Conservation (phyloP, 306 rosid species). For the Glycine tomentella region DNA sequence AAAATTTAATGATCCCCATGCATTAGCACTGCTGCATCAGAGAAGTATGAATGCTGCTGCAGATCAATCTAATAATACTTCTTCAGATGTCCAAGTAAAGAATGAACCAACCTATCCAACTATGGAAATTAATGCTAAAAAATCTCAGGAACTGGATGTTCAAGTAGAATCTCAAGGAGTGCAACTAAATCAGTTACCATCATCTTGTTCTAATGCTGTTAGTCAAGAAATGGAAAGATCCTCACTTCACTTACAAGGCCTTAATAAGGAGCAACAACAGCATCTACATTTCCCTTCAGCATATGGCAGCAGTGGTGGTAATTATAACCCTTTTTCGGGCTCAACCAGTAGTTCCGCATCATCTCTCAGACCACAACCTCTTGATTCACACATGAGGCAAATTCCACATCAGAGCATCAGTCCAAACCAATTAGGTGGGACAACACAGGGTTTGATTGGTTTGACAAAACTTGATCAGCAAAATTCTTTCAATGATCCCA, state of each 20-base stretch:
- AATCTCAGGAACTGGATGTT: slow-evolving; percentile 60
- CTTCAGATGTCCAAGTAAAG: slow-evolving; percentile 60
- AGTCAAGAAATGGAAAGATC: slow-evolving; percentile 77
- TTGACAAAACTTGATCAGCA: slow-evolving; percentile 67
- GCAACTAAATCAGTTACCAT: slow-evolving; percentile 62
- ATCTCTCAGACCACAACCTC: slow-evolving; percentile 68
- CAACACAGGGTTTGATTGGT: slow-evolving; percentile 56
- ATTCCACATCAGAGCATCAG: slow-evolving; percentile 69
- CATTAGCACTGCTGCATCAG: slow-evolving; percentile 77
- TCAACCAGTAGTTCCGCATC: slow-evolving; percentile 63
- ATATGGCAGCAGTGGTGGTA: slow-evolving; percentile 70
- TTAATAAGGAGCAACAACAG: slow-evolving; percentile 73
- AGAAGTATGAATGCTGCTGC: slow-evolving; percentile 66
- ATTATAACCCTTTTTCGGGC: slow-evolving; percentile 71
- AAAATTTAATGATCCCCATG: slow-evolving; percentile 74
- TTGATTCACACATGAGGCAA: slow-evolving; percentile 76
- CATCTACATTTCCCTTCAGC: slow-evolving; percentile 71
- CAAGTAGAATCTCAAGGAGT: slow-evolving; percentile 57
- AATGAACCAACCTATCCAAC: slow-evolving; percentile 44
- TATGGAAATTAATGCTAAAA: slow-evolving; percentile 60
- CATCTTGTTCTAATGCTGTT: slow-evolving; percentile 57
- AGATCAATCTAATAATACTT: slow-evolving; percentile 62
- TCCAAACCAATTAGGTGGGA: slow-evolving; percentile 65
- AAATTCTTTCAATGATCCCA: slow-evolving; percentile 62
- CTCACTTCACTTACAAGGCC: slow-evolving; percentile 66